phyloP scores from a whole-genome alignment of 139 green algal genomes.

The Dunaliella sp. region DNA sequence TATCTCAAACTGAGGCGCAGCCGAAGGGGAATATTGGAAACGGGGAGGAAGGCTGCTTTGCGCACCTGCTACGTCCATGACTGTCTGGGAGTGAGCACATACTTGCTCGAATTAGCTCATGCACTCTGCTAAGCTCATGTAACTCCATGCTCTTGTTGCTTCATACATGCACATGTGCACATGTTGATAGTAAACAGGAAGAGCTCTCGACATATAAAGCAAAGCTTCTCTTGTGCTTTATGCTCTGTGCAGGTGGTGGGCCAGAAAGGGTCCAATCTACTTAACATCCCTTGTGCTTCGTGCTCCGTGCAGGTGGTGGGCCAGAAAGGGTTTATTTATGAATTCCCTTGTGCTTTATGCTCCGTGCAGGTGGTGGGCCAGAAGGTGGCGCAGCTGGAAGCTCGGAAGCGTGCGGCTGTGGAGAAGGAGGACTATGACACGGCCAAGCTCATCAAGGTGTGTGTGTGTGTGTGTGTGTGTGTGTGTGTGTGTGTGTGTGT shows the following conservation, averaged over 20 bases:
- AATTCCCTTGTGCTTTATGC: neutral
- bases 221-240: neutral
- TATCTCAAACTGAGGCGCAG: too few relatives aligned
- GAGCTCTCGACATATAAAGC: neutral
- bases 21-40: too few relatives aligned
- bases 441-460: conserved; percentile 82
- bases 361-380: conserved; percentile 48
- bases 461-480: neutral
- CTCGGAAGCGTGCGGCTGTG: conserved; percentile 70
- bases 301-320: conserved; percentile 43
- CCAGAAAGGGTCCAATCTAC: too few relatives aligned
- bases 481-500: neutral
- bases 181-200: too few relatives aligned
- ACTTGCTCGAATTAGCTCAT: too few relatives aligned
- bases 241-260: conserved; percentile 43
- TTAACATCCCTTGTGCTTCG: neutral
- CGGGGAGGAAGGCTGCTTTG: too few relatives aligned
- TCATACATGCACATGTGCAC: neutral
- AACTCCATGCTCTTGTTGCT: neutral
- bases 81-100: too few relatives aligned
- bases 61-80: too few relatives aligned
- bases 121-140: neutral
- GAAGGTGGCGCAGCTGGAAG: conserved; percentile 76
- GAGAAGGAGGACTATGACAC: conserved; percentile 92
- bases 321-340: conserved; percentile 58